Base-by-base conservation (phyloP, 2,329 filamentous ascomycete genomes). In the Aciculosporium take region DNA sequence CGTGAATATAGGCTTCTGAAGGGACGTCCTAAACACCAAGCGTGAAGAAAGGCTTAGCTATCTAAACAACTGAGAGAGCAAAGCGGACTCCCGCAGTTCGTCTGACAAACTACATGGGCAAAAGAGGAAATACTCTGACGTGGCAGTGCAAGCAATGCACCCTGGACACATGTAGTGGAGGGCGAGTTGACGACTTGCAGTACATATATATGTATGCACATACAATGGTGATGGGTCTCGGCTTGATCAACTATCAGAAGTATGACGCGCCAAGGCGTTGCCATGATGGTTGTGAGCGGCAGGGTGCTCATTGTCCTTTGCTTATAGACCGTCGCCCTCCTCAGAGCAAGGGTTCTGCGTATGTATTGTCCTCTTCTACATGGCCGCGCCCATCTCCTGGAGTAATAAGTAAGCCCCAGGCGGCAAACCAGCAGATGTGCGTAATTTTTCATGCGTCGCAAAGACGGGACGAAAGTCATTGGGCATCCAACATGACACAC, bases 131-230 rank as follows among this genome's bases (percentile, higher is more conserved):
- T 5, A 35, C n/a, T n/a, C n/a, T 35, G 36, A 43, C 31, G 41
- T 32, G 37, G 32, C 41, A 43, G 20, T 27, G 37, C 37, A 31
- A 35, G 15, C 31, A 27, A 29, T 27, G 24, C n/a, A 34, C 20
- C 25, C 24, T 28, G 17, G n/a, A 28, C 15, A 34, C 28, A 27
- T 15, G 21, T 20, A 18, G 18, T 29, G 15, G 29, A 40, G 17
- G 41, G 27, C 37, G 37, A 24, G 37, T 40, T 39, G 41, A 9
- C 25, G 15, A 29, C 23, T 28, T n/a, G 10, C n/a, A 12, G n/a
- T 23, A n/a, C 15, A 17, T 31, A 3, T 28, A 28, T 10, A 29
- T 29, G 28, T n/a, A 29, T 29, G 28, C 12, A 30, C n/a, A 7
- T 30, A 30, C 28, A 10, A 18, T 17, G n/a, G 8, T 4, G 15